A percentile compares a stretch with the other conserved stretches of the same genome.
Conservation (phyloP, 2,329 filamentous ascomycete genomes). For the Venturia effusa region DNA sequence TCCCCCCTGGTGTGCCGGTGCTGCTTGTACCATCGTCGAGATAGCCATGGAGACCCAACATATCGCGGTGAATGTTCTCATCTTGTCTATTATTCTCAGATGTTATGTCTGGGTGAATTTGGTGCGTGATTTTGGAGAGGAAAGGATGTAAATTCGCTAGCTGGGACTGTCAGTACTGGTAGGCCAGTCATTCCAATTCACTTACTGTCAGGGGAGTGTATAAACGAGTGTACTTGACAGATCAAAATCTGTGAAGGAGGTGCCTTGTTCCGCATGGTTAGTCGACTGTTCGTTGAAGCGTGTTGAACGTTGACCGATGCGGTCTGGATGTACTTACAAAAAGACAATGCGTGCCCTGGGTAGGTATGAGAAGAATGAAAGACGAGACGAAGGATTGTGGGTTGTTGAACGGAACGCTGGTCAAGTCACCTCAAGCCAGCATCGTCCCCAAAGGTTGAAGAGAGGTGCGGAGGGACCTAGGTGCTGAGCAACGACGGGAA, state of each 20-base stretch:
- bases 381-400: background rate
- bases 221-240: conserved; percentile 45
- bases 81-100: conserved; percentile 18
- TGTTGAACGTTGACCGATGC: background rate
- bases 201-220: conserved; percentile 26
- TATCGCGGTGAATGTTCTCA: conserved; percentile 33
- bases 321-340: background rate
- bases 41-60: conserved; percentile 36
- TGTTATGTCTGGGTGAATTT: background rate
- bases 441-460: background rate
- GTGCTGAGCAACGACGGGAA: background rate
- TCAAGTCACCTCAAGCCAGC: conserved; percentile 3
- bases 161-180: background rate
- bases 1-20: conserved; percentile 31
- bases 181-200: background rate
- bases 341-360: background rate
- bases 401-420: background rate
- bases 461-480: background rate
- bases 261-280: background rate
- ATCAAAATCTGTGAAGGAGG: conserved; percentile 19
- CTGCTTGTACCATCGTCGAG: conserved; percentile 37
- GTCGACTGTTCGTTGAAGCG: background rate
- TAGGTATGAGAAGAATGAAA: background rate
- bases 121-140: background rate
- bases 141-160: background rate